Conservation (phyloP, 139 green algal species). For the Mychonastes homosphaera region DNA sequence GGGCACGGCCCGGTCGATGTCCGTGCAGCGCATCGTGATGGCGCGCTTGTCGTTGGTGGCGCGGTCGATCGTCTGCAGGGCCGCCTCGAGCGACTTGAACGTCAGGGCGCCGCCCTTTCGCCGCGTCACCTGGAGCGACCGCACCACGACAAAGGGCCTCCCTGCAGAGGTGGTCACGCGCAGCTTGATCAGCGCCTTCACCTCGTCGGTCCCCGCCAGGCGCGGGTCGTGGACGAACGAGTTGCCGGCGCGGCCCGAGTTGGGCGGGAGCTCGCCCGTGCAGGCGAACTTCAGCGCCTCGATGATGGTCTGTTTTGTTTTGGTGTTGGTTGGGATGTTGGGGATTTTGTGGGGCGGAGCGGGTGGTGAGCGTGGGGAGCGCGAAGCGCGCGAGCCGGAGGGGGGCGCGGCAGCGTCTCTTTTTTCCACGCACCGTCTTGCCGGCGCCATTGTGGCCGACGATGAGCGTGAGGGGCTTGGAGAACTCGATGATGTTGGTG, state of each 20-base stretch:
- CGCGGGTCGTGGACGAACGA: conserved; percentile 83
- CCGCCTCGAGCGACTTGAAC: conserved; percentile 79
- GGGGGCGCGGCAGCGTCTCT: too few relatives aligned
- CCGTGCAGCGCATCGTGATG: conserved; percentile 48
- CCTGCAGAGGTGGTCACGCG: conserved; percentile 53
- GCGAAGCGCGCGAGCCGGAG: too few relatives aligned
- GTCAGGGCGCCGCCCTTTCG: conserved; percentile 49
- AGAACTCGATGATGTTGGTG: conserved; percentile 79
- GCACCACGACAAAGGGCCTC: conserved; percentile 65
- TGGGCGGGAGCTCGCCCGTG: conserved; percentile 91
- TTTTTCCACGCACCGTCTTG: conserved; percentile 85
- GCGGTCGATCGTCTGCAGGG: conserved; percentile 56
- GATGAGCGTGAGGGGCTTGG: conserved; percentile 91
- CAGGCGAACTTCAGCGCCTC: conserved; percentile 91
- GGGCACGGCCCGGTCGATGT: conserved; percentile 88
- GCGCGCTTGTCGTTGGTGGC: conserved; percentile 50
- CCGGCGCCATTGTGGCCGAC: conserved; percentile 92
- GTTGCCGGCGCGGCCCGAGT: conserved; percentile 70
- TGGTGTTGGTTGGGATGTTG: too few relatives aligned
- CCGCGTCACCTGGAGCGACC: conserved; percentile 67
- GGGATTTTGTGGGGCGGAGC: too few relatives aligned
- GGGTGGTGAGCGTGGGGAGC: too few relatives aligned
- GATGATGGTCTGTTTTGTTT: conserved; percentile 99
- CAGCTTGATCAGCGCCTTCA: conserved; percentile 96
- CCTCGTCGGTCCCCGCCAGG: conserved; percentile 42